phyloP scores from a whole-genome alignment of 2,329 filamentous ascomycete genomes.

The Colletotrichum endophyticum region DNA sequence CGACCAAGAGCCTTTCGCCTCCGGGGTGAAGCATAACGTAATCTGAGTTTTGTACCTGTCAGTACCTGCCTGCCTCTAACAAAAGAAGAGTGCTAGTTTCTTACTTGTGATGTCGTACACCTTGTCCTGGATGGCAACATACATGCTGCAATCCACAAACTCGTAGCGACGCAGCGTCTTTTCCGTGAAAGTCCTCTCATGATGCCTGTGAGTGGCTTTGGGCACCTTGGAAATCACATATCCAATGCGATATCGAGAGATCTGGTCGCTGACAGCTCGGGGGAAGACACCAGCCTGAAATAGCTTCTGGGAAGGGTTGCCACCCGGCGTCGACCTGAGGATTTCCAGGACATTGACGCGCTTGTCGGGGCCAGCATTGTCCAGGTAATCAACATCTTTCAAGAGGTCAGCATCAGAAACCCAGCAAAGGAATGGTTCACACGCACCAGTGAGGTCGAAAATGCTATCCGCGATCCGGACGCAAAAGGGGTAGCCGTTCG shows the following conservation, averaged over 20 bases:
- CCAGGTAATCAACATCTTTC: neutral
- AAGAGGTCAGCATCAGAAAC: neutral
- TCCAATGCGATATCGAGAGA: neutral
- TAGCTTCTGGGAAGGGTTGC: neutral
- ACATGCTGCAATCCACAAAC: slow-evolving; percentile 2
- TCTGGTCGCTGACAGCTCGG: neutral
- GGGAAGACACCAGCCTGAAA: neutral
- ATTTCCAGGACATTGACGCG: neutral
- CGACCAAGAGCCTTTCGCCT: neutral
- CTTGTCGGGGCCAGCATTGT: neutral
- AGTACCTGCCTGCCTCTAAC: neutral
- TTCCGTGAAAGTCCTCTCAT: neutral
- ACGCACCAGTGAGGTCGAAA: slow-evolving; percentile 19
- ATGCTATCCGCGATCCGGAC: neutral
- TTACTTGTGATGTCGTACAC: slow-evolving; percentile 22
- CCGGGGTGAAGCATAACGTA: slow-evolving; percentile 18
- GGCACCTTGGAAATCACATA: neutral
- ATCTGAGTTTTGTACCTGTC: neutral
- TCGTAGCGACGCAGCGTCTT: neutral
- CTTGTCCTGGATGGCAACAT: neutral
- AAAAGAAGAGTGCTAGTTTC: neutral
- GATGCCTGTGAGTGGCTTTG: neutral
- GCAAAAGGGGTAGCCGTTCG: neutral
- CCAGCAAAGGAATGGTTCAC: neutral
- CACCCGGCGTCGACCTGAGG: neutral